Base-by-base conservation (phyloP, 2,329 filamentous ascomycete genomes). In the Chaetomium olivaceum region DNA sequence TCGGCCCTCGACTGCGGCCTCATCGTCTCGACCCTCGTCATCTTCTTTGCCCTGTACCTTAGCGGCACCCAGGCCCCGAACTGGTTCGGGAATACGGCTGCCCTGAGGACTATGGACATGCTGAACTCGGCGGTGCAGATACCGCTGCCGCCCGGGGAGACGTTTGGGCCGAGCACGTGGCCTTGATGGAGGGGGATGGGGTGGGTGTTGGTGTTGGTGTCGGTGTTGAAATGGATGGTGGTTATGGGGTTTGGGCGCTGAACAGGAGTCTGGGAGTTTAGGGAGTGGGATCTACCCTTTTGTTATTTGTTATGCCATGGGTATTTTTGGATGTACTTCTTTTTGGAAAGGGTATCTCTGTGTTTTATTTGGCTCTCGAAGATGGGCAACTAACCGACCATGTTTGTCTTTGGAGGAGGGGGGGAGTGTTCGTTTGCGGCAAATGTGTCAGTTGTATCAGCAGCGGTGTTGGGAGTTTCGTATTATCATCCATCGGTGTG, bases 1-100 rank as follows among this genome's bases (percentile, higher is more conserved):
- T 89, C 89, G 0, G 90, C 87, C 1, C 79, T 92, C 46, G 90
- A 92, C 75, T 85, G 85, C 58, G 89, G 89, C 5, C 81, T 91
- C 5, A 86, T 88, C 14, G 75, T 91, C 23, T 85, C 83, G 39
- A 89, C 88, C 0, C 83, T 92, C 43, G 75, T 92, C 64, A 88
- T 92, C 64, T 91, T 92, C 79, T 86, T 91, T 70, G 83, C 87
- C 1, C 77, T 92, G 31, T 86, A 87, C 63, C 75, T 91, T 69
- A 88, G 88, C 2, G 78, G 80, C 39, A 81, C 82, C 9, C 72
- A 74, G 2, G 78, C 85, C 64, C 86, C 88, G 0, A 72, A 80
- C 11, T 92, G 90, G 87, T 89, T 85, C 78, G 86, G 86, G 11
- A 89, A 89, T 67, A 74, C 77, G 23, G 79, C 76, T 7, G 80